These are phyloP conservation scores for Fusarium torulosum DNA, from an alignment of 2,329 filamentous ascomycete genomes.

Conservation along the genomic window DNA sequence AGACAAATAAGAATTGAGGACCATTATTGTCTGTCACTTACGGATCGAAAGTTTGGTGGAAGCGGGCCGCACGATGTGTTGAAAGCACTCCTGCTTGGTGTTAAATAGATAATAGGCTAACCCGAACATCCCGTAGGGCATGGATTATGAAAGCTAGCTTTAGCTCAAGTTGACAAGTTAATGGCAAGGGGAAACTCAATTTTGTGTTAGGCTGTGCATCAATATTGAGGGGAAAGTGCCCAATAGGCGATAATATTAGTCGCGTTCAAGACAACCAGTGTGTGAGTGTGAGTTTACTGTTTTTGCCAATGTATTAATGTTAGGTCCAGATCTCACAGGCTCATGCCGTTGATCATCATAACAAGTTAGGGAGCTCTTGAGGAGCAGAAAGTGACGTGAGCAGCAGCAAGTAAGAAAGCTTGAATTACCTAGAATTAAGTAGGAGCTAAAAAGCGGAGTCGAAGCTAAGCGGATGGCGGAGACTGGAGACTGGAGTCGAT, in stretches of 20 bases:
- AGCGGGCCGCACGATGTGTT: slow-evolving; percentile 12
- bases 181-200: neutral
- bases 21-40: slow-evolving; percentile 8
- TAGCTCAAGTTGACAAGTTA: too few relatives aligned
- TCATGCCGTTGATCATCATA: slow-evolving; percentile 6
- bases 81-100: neutral
- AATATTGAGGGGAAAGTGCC: neutral
- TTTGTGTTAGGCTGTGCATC: neutral
- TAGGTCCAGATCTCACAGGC: neutral
- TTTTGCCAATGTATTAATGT: neutral
- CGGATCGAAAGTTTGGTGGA: slow-evolving; percentile 22
- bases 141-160: too few relatives aligned
- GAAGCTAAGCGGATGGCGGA: neutral
- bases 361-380: slow-evolving; percentile 4
- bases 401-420: slow-evolving; percentile 21
- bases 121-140: too few relatives aligned
- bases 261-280: neutral
- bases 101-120: neutral
- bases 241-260: neutral
- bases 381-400: slow-evolving; percentile 34
- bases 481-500: slow-evolving; percentile 15
- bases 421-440: slow-evolving; percentile 9
- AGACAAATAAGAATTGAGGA: slow-evolving; percentile 16
- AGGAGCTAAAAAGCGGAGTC: slow-evolving; percentile 27
- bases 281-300: neutral